Conservation (phyloP, 2,329 filamentous ascomycete genomes). For the Sporothrix protearum region DNA sequence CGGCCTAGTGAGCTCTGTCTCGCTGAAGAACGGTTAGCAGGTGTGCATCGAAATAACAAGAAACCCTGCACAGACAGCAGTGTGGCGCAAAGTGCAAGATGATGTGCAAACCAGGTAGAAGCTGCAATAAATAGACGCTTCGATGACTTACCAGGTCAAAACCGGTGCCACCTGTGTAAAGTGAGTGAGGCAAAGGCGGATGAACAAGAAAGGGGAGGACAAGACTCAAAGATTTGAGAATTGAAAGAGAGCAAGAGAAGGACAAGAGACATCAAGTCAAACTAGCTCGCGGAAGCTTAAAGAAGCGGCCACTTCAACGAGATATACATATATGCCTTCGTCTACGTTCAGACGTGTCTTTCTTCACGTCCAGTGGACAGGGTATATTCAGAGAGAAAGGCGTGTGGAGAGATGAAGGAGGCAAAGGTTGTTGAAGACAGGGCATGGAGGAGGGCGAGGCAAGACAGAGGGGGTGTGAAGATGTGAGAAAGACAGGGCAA, state of each 20-base stretch:
- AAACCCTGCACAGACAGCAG: background rate
- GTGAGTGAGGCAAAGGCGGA: background rate
- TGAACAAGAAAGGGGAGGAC: background rate
- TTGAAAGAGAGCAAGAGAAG: constrained; percentile 8
- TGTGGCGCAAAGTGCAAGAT: background rate
- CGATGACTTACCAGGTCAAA: background rate
- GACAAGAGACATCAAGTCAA: background rate
- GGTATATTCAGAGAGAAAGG: constrained; percentile 11
- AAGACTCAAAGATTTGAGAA: constrained; percentile 5
- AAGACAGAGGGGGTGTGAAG: background rate
- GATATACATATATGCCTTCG: background rate
- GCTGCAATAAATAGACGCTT: background rate
- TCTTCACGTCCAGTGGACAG: constrained; percentile 14
- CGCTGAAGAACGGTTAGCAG: constrained; percentile 18
- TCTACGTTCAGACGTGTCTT: background rate
- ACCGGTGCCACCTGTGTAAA: background rate
- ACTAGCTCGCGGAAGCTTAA: background rate
- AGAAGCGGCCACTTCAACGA: background rate
- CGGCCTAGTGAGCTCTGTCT: constrained; percentile 1
- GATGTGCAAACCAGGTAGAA: background rate
- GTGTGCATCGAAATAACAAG: background rate
- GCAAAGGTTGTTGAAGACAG: constrained; percentile 8
- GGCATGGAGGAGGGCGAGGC: constrained; percentile 14
- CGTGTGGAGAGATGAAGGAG: constrained; percentile 13
- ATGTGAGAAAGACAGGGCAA: background rate